Evolutionary conservation across 257 asterid species (phyloP), one percentile per base, ranked within the genome.

Genomic region (Gynochthodes officinalis): DNA sequence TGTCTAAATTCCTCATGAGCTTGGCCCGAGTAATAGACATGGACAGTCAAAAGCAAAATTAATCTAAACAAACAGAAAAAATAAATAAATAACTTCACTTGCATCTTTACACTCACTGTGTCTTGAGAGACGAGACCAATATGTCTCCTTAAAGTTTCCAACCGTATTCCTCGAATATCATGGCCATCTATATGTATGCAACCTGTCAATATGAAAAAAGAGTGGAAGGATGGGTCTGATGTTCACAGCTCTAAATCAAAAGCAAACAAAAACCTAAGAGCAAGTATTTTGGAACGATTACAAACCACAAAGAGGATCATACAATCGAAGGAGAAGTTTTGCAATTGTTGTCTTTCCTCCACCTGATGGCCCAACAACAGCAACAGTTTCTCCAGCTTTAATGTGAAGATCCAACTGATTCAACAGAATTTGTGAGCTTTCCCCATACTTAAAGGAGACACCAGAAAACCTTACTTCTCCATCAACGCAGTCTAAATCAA

Each of bases 361-460:
- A 76, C 97, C 98, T 9, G 98, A 93, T 80, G 98, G 95, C 67
- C 98, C 97, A 72, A 91, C 87, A n/a, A 93, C 86, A 53, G 97
- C 97, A 82, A 93, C 83, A 19, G 96, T 88, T 77, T 89, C 92
- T 61, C 98, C 98, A 70, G 96, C 87, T 79, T 82, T 86, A 77
- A 91, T 84, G 75, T 83, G 96, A 62, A 93, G 89, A 84, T 86
- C 81, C 70, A 87, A 71, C 40, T 67, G 86, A 43, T 86, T 76
- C 74, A 93, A 76, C 60, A 93, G 84, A 61, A 83, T 87, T 28
- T 88, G 84, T 70, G 54, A 50, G 73, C 79, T 73, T 25, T 79
- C 90, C 60, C 87, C 89, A 72, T 93, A 93, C 62, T 82, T 70
- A 78, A 93, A 93, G 40, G 89, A 88, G 73, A 93, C 89, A 69